Evolutionary conservation across 108 stramenopile species (phyloP), one percentile per base, ranked within the genome.

Genomic region (Heterococcus sp.): DNA sequence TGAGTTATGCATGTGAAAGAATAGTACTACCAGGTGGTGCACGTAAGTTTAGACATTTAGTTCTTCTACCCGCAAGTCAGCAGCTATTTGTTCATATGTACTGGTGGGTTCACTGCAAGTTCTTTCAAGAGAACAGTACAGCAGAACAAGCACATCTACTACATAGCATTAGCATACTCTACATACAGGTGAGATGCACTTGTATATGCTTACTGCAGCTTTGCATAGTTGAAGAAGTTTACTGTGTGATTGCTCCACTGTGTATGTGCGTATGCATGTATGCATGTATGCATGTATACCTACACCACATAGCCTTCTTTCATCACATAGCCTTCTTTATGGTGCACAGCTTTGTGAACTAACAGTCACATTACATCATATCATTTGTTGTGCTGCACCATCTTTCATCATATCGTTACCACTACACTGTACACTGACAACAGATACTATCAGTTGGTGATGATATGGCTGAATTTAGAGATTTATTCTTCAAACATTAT

Each of bases 401-500:
- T 21, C 46, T 58, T 8, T 58, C 14, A 58, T 58, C 46, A 14
- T 21, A 58, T 8, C 46, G 46, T 14, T 14, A 21, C 46, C 46
- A 58, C 14, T 58, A 21, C 46, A 14, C 14, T 58, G 21, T 21
- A 8, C 46, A 58, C 21, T 58, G 46, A 58, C 46, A 58, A 70
- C 71, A 8, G 76, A 78, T 29, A 29, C 67, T 29, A 46, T 35
- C 21, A 21, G 14, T 58, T 14, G 46, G 46, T 21, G 46, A 58
- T 21, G 46, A 58, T 29, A 72, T 80, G 78, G 78, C 58, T 14
- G 63, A 80, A 37, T 72, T 64, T 72, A 82, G 78, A 36, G 89
- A 90, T 46, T 78, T 90, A 37, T 85, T 90, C 68, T 89, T 88
- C 86, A 75, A 72, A 46, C 86, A 89, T 72, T 85, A 86, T 68